phyloP scores from a whole-genome alignment of 345 rosid genomes.

The Gossypium sturtianum region DNA sequence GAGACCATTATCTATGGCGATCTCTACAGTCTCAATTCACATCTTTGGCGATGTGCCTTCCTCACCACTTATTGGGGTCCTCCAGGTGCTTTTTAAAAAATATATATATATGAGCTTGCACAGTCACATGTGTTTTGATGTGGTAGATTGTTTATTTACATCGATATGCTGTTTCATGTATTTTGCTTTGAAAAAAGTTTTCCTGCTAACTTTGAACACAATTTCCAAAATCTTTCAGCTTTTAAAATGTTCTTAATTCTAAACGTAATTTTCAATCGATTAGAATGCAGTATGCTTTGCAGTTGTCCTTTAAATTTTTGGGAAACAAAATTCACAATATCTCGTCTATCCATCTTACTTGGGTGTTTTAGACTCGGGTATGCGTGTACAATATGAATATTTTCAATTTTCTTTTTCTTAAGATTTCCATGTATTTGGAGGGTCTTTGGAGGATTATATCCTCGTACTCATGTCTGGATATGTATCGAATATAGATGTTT shows the following conservation, averaged over 20 bases:
- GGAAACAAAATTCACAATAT: background rate
- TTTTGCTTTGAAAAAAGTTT: background rate
- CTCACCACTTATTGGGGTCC: constrained; percentile 86
- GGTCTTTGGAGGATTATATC: too few relatives aligned
- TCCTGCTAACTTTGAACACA: background rate
- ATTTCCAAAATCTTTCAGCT: background rate
- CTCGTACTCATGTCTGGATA: too few relatives aligned
- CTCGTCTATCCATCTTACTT: background rate
- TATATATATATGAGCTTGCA: background rate
- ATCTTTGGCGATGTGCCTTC: constrained; percentile 96
- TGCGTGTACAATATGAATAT: too few relatives aligned
- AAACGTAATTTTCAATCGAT: background rate
- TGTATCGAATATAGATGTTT: too few relatives aligned
- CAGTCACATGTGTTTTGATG: background rate
- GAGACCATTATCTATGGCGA: constrained; percentile 92
- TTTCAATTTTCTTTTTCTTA: too few relatives aligned
- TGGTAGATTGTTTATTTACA: background rate
- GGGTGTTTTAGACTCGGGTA: too few relatives aligned
- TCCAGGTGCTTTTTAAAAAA: constrained; percentile 43
- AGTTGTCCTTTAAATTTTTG: too few relatives aligned
- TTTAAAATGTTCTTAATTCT: background rate
- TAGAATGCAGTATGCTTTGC: too few relatives aligned
- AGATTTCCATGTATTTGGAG: too few relatives aligned
- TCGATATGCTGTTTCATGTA: background rate
- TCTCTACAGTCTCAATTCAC: constrained; percentile 83